Base-by-base conservation (phyloP, 2,329 filamentous ascomycete species). In the Dothistroma septosporum region DNA sequence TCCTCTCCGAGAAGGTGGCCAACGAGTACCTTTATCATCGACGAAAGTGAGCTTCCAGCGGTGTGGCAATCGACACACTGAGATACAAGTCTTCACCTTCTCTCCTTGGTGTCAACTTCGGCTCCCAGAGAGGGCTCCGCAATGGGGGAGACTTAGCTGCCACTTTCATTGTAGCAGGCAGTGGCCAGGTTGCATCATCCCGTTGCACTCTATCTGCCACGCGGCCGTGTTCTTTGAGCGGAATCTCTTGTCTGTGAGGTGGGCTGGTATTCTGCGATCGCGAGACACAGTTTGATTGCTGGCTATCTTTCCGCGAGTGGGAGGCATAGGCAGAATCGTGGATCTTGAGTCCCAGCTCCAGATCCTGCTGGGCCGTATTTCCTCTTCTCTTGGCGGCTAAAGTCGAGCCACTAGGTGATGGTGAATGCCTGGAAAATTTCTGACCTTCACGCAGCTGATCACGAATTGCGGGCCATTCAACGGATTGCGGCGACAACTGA, bases 51-150 rank as follows among this genome's bases (percentile, higher is more conserved):
- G 55, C 57, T 11, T 58, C 28, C 52, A 58, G 55, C 14, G 70
- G 67, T 55, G 67, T 69, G 41, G 64, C 69, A 41, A 71, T 58
- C 21, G 68, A 69, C 8, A 81, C 78, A 35, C 71, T 72, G 48
- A 81, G 69, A 46, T 83, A 87, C 61, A 90, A 69, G 70, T 90
- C 86, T 28, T 87, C 84, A 0, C 88, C 87, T 53, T 85, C 80
- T 62, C 86, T 77, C 59, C 85, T 86, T 2, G 88, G 88, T 50
- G 87, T 90, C 67, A 90, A 69, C 65, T 81, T 82, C 2, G 87
- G 87, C 66, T 85, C 78, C 85, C 86, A 87, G 1, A 80, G 80
- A 0, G 85, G 85, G 62, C 71, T 73, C 57, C 66, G 66, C 53
- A 73, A 46, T 31, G 59, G 49, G 11, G 53, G 55, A 33, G 61